phyloP scores from a whole-genome alignment of 2,329 filamentous ascomycete genomes.

The Teratosphaeria pseudoeucalypti region DNA sequence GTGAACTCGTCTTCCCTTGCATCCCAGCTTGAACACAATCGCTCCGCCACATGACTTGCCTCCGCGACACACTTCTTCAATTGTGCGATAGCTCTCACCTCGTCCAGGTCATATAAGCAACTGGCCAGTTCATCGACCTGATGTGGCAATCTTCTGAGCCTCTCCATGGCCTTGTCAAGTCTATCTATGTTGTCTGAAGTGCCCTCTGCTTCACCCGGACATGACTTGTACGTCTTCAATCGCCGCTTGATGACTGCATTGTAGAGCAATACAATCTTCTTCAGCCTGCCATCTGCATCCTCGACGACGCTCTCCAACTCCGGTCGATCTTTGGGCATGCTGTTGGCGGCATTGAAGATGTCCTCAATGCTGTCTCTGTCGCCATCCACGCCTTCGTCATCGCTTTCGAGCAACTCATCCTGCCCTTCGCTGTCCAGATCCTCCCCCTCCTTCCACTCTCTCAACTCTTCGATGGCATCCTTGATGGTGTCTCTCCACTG shows the following conservation, averaged over 20 bases:
- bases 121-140: constrained; percentile 60
- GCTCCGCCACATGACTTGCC: constrained; percentile 46
- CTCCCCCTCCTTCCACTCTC: constrained; percentile 68
- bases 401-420: constrained; percentile 26
- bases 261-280: constrained; percentile 58
- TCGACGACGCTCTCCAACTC: constrained; percentile 59
- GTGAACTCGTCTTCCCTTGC: constrained; percentile 65
- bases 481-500: constrained; percentile 65
- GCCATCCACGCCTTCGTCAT: constrained; percentile 30
- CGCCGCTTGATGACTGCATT: constrained; percentile 60
- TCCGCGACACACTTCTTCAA: constrained; percentile 52
- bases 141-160: constrained; percentile 53
- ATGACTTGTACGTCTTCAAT: constrained; percentile 37
- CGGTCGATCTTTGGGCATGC: constrained; percentile 55
- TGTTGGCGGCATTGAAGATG: constrained; percentile 52
- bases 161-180: constrained; percentile 46
- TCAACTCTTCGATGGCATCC: constrained; percentile 76
- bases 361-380: constrained; percentile 47
- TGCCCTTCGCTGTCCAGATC: constrained; percentile 34
- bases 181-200: constrained; percentile 16
- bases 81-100: constrained; percentile 45
- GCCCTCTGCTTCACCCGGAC: constrained; percentile 5
- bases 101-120: constrained; percentile 61
- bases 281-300: constrained; percentile 52
- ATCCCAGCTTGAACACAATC: constrained; percentile 52